A percentile compares a stretch with the other conserved stretches of the same genome.
These are phyloP conservation scores for Neospora caninum DNA, from an alignment of 169 alveolate species.

Conservation along the genomic window DNA sequence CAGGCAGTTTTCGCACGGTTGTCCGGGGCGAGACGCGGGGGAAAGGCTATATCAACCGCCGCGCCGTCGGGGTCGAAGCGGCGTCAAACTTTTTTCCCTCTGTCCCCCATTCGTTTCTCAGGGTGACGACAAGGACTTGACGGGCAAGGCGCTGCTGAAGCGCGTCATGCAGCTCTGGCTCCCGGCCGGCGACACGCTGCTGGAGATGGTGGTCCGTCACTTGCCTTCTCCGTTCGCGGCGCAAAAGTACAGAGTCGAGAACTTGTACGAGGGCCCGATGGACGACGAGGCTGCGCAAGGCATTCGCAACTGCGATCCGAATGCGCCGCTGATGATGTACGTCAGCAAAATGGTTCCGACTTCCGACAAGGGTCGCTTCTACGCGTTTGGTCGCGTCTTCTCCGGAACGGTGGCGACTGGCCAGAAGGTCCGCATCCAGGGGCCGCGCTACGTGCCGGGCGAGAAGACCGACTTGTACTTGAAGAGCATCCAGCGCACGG, in stretches of 20 bases:
- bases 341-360: constrained; percentile 99
- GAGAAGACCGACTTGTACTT: constrained; percentile 95
- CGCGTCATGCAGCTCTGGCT: constrained; percentile 99
- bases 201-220: constrained; percentile 98
- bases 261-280: constrained; percentile 98
- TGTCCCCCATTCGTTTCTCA: neutral
- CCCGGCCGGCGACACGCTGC: constrained; percentile 98
- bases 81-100: neutral
- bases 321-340: constrained; percentile 99
- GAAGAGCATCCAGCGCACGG: constrained; percentile 98
- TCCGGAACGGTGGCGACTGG: constrained; percentile 99
- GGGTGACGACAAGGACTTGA: constrained; percentile 91
- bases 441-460: constrained; percentile 99
- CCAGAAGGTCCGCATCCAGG: constrained; percentile 96
- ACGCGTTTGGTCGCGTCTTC: constrained; percentile 99
- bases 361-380: constrained; percentile 98
- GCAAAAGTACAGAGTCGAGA: constrained; percentile 98
- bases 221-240: constrained; percentile 98
- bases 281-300: constrained; percentile 98
- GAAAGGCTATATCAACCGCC: too few relatives aligned
- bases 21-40: neutral
- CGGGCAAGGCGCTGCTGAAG: constrained; percentile 97
- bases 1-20: too few relatives aligned
- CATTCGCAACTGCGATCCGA: constrained; percentile 96
- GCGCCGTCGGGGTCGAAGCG: too few relatives aligned